These are phyloP conservation scores for Calycina marina DNA, from an alignment of 2,329 filamentous ascomycete genomes.

Conservation along the genomic window DNA sequence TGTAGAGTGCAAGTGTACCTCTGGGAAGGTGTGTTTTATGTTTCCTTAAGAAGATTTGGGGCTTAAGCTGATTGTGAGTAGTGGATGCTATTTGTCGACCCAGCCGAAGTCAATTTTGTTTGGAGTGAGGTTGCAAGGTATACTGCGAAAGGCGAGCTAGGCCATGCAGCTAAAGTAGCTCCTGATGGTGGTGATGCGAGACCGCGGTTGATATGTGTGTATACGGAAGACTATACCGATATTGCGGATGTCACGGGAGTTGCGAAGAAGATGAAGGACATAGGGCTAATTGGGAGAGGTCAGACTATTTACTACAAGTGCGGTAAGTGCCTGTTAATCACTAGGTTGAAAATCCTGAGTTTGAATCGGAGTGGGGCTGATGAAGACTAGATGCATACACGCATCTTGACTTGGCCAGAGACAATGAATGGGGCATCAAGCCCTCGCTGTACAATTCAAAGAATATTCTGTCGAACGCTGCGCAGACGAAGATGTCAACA, in stretches of 20 bases:
- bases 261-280: constrained; percentile 41
- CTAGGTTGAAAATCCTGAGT: not conserved
- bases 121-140: constrained; percentile 56
- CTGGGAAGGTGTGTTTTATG: constrained; percentile 47
- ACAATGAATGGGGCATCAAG: constrained; percentile 47
- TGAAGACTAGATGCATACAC: constrained; percentile 45
- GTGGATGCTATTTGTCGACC: constrained; percentile 61
- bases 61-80: constrained; percentile 36
- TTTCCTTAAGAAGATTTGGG: not conserved
- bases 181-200: constrained; percentile 31
- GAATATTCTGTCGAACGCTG: constrained; percentile 19
- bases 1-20: constrained; percentile 37
- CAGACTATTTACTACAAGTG: constrained; percentile 60
- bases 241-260: constrained; percentile 54
- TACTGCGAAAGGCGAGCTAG: constrained; percentile 54
- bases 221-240: constrained; percentile 63
- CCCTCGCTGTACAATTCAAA: constrained; percentile 40
- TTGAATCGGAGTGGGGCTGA: too few species aligned
- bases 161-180: constrained; percentile 59
- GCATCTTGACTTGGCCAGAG: constrained; percentile 43
- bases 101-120: constrained; percentile 38
- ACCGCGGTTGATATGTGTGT: constrained; percentile 56
- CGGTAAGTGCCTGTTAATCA: constrained; percentile 12
- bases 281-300: constrained; percentile 40
- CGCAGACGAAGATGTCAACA: too few species aligned